Evolutionary conservation across 257 asterid genomes (phyloP).

Genomic region (Petunia secreta): DNA sequence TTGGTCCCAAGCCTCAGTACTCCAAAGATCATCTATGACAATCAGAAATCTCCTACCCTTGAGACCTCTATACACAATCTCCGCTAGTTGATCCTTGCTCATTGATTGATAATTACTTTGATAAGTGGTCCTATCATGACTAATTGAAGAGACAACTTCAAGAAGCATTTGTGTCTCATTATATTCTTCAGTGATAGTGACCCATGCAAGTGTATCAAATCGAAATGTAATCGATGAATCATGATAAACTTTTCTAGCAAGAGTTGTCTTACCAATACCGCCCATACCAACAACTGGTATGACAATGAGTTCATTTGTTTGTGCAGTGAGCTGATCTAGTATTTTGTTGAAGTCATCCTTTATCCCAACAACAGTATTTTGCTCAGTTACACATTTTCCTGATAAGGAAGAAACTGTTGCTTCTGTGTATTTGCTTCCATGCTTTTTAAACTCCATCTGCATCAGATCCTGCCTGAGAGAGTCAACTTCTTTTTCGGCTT

Average conservation of each 20-base stretch:
- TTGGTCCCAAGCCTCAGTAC: constrained; percentile 15
- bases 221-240: background rate
- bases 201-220: constrained; percentile 14
- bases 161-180: constrained; percentile 19
- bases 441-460: constrained; percentile 7
- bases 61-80: background rate
- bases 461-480: constrained; percentile 27
- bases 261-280: background rate
- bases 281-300: constrained; percentile 22
- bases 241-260: background rate
- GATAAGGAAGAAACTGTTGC: background rate
- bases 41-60: constrained; percentile 27
- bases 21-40: constrained; percentile 35
- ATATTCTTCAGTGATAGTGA: background rate
- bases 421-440: background rate
- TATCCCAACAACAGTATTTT: constrained; percentile 6
- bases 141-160: background rate
- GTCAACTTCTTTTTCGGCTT: constrained; percentile 8
- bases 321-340: background rate
- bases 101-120: background rate
- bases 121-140: background rate
- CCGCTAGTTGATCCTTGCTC: background rate
- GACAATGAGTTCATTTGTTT: background rate
- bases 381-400: background rate
- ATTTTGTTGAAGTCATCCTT: background rate